Evolutionary conservation across 495 filamentous ascomycete species (phyloP), one percentile per base, ranked within the genome.

Genomic region (Penicillium longicatenatum): DNA sequence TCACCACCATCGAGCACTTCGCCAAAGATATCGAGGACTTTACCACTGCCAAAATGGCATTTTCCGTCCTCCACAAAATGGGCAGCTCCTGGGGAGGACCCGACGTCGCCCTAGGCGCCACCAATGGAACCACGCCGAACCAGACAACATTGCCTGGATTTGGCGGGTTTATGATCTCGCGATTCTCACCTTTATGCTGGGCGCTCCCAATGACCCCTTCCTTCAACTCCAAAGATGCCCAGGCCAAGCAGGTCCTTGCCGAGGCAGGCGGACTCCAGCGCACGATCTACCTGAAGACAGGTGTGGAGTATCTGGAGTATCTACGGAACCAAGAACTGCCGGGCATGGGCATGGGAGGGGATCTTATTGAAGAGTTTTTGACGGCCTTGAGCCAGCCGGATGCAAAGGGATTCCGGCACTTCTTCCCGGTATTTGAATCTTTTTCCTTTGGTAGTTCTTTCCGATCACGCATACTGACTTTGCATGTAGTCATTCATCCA

Each of bases 151-250:
- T 99, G 26, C 88, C 91, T 19, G 95, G 94, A n/a, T 98, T 99
- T 68, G 91, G 95, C 58, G 82, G 82, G 39, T 95, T 93, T 74
- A 89, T 95, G 75, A 89, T 97, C 51, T 79, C 85, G 24, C 84
- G 88, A n/a, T 93, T 98, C 74, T 91, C 95, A 17, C 83, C 90
- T 0, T 75, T 93, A 30, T 91, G 89, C 68, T 98, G 94, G 93
- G 86, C 86, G 6, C 85, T 98, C 1, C 83, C 93, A 2, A 82
- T 82, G 12, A 86, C 89, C 11, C 75, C 85, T 4, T 82, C 83
- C 14, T 97, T 98, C 78, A 87, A 86, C 62, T 80, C 90, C 1
- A 84, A 85, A 61, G 95, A 99, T 69, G 89, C 92, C 14, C 90
- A 94, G 69, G 85, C 89, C 19, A 89, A 88, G 64, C 85, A 90